phyloP scores from a whole-genome alignment of 352 stramenopile genomes.

The Pythium coloratum region DNA sequence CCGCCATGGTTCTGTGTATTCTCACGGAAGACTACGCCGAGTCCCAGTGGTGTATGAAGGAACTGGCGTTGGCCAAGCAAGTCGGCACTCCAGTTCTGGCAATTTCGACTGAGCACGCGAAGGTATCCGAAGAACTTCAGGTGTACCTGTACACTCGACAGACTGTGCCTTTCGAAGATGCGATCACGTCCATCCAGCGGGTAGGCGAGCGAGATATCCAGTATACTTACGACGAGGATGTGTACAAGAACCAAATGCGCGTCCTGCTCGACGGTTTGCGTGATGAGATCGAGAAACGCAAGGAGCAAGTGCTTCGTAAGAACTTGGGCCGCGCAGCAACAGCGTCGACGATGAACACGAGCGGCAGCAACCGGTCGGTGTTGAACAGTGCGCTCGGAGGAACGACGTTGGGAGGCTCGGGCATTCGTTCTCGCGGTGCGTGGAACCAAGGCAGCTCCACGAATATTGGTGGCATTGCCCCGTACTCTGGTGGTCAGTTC shows the following conservation, averaged over 20 bases:
- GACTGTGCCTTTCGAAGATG: slow-evolving; percentile 75
- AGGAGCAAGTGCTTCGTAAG: slow-evolving; percentile 62
- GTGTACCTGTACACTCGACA: slow-evolving; percentile 85
- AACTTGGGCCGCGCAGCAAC: slow-evolving; percentile 36
- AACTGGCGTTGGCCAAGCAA: slow-evolving; percentile 66
- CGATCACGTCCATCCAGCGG: slow-evolving; percentile 55
- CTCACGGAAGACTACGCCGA: slow-evolving; percentile 61
- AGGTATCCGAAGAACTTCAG: slow-evolving; percentile 81
- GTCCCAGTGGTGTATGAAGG: slow-evolving; percentile 67
- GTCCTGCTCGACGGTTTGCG: slow-evolving; percentile 75
- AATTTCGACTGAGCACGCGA: slow-evolving; percentile 69
- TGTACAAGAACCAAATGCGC: slow-evolving; percentile 67
- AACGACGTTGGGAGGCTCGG: background rate
- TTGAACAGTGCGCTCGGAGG: slow-evolving; percentile 8
- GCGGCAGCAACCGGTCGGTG: slow-evolving; percentile 9
- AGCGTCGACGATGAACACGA: slow-evolving; percentile 19
- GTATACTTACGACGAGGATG: slow-evolving; percentile 71
- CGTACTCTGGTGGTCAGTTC: slow-evolving; percentile 22
- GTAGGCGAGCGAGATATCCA: slow-evolving; percentile 40
- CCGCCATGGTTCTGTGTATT: slow-evolving; percentile 56
- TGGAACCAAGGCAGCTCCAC: slow-evolving; percentile 26
- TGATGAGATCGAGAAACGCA: slow-evolving; percentile 84
- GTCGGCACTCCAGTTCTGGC: slow-evolving; percentile 76
- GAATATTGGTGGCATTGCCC: slow-evolving; percentile 7
- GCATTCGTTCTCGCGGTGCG: slow-evolving; percentile 7